These are phyloP conservation scores for Chlorella sp. DNA, from an alignment of 139 green algal genomes.

Conservation along the genomic window DNA sequence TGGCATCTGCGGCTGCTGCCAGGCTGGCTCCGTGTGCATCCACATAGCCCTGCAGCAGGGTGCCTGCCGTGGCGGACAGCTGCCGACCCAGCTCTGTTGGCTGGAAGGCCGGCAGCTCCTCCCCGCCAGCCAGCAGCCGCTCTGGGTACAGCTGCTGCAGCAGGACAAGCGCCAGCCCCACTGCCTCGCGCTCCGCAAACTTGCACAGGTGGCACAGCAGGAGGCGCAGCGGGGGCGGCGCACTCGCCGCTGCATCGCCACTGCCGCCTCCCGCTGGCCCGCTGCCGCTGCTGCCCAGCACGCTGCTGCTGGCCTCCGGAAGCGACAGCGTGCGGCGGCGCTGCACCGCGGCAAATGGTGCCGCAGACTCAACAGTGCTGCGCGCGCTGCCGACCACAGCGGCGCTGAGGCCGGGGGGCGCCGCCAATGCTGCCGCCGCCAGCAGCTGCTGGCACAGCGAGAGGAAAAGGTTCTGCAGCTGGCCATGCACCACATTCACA, in stretches of 20 bases:
- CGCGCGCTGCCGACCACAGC: conserved; percentile 12
- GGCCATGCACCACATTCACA: conserved; percentile 71
- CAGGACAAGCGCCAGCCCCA: conserved; percentile 71
- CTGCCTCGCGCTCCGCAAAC: conserved; percentile 68
- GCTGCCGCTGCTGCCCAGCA: background rate
- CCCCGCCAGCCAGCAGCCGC: conserved; percentile 40
- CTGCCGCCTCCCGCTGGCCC: background rate
- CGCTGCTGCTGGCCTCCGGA: background rate
- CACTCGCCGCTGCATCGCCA: background rate
- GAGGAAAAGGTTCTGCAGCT: conserved; percentile 74
- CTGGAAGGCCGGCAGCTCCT: conserved; percentile 73
- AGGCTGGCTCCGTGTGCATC: conserved; percentile 68
- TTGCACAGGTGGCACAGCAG: conserved; percentile 74
- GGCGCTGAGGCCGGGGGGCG: background rate
- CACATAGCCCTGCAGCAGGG: conserved; percentile 71
- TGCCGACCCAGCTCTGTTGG: conserved; percentile 61
- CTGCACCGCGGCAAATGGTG: conserved; percentile 29
- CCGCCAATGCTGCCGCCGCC: conserved; percentile 6
- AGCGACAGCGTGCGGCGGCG: background rate
- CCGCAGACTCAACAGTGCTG: conserved; percentile 20
- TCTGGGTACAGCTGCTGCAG: conserved; percentile 64
- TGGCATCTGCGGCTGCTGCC: conserved; percentile 59
- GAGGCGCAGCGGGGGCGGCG: conserved; percentile 66
- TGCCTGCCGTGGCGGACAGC: conserved; percentile 50
- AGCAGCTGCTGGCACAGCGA: conserved; percentile 44